Evolutionary conservation across 2,329 filamentous ascomycete genomes (phyloP).

Genomic region (Drechmeria coniospora): DNA sequence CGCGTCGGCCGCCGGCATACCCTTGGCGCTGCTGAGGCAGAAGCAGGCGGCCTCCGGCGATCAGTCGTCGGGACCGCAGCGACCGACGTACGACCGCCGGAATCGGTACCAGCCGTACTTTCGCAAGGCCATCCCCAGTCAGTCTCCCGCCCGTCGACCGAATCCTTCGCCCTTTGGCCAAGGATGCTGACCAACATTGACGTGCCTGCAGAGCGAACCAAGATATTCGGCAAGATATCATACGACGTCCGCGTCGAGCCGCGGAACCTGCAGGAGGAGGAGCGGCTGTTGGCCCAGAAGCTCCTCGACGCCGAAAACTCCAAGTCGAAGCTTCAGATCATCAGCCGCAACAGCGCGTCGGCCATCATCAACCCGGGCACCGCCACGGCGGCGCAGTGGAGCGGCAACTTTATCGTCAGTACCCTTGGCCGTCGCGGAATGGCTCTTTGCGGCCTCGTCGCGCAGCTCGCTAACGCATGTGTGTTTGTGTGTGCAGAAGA

Average conservation of each 20-base stretch:
- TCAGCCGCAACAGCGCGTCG: conserved; percentile 33
- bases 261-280: conserved; percentile 55
- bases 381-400: conserved; percentile 20
- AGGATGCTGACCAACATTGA: conserved; percentile 8
- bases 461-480: conserved; percentile 1
- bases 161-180: too few relatives aligned
- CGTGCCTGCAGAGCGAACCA: conserved; percentile 53
- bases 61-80: conserved; percentile 13
- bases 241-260: conserved; percentile 66
- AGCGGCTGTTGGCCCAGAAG: conserved; percentile 44
- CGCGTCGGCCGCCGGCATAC: conserved; percentile 42
- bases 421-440: neutral
- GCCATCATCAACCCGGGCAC: conserved; percentile 41
- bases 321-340: conserved; percentile 33
- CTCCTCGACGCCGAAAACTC: conserved; percentile 33
- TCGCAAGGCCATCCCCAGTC: conserved; percentile 61
- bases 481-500: conserved; percentile 29
- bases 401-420: conserved; percentile 41
- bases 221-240: conserved; percentile 53
- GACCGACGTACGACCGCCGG: conserved; percentile 28
- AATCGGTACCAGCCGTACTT: conserved; percentile 43
- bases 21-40: conserved; percentile 35
- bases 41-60: conserved; percentile 9
- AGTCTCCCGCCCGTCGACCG: conserved; percentile 14
- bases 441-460: conserved; percentile 1